These are phyloP conservation scores for Ophiocordyceps camponoti-leonardi DNA, from an alignment of 2,329 filamentous ascomycete genomes.

Conservation along the genomic window DNA sequence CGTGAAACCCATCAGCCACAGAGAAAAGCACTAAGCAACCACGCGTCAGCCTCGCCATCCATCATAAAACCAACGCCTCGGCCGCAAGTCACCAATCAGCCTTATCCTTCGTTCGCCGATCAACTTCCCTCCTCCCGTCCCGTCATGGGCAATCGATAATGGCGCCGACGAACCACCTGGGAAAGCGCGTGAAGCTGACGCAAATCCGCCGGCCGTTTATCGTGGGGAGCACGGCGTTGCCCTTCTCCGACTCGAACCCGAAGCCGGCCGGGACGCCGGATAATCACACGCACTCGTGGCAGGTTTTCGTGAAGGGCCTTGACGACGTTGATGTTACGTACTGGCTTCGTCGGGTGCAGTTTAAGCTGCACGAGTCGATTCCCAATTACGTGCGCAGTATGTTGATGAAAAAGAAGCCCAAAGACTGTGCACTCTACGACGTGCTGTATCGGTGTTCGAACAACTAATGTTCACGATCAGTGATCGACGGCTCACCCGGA, in stretches of 20 bases:
- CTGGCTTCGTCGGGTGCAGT: constrained; percentile 93
- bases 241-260: constrained; percentile 65
- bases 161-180: constrained; percentile 39
- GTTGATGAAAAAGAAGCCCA: no score
- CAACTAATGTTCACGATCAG: constrained; percentile 11
- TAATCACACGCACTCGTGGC: constrained; percentile 94
- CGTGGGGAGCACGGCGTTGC: constrained; percentile 64
- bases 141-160: constrained; percentile 16
- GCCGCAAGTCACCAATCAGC: neutral
- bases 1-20: neutral
- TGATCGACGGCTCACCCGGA: constrained; percentile 54
- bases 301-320: constrained; percentile 80
- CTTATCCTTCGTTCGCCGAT: neutral
- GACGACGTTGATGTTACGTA: constrained; percentile 84
- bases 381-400: constrained; percentile 69
- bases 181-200: constrained; percentile 47
- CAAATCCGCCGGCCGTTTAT: constrained; percentile 50
- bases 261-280: constrained; percentile 61
- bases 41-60: no score
- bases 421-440: no score
- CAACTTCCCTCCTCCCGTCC: no score
- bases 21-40: no score
- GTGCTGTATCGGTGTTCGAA: no score
- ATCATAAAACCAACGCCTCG: neutral
- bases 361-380: constrained; percentile 96